These are phyloP conservation scores for Yarrowia deformans DNA, from an alignment of 805 yeast species.

Conservation along the genomic window DNA sequence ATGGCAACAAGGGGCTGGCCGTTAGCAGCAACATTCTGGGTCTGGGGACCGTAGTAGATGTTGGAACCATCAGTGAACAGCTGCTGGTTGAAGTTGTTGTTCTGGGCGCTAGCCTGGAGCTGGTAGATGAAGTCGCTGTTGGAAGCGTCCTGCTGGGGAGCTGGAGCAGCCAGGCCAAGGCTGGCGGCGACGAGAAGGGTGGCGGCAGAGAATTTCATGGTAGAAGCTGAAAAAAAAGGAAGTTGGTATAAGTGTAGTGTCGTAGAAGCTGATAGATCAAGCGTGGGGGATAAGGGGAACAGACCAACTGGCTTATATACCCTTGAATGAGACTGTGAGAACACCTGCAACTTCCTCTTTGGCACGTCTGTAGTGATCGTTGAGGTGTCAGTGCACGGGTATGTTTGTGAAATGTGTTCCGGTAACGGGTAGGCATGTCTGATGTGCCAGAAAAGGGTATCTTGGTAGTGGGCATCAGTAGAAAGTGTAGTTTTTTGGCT, in stretches of 20 bases:
- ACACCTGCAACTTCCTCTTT: background rate
- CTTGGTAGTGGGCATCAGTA: background rate
- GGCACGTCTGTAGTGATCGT: background rate
- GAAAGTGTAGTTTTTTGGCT: too few species aligned
- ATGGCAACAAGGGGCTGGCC: slow-evolving; percentile 10
- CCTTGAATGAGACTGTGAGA: background rate
- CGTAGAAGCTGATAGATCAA: slow-evolving; percentile 1
- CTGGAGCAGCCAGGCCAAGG: slow-evolving; percentile 16
- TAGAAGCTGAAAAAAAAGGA: slow-evolving; percentile 18
- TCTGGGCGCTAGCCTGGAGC: slow-evolving; percentile 37
- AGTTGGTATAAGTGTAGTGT: background rate
- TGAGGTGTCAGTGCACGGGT: background rate
- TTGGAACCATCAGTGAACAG: slow-evolving; percentile 29
- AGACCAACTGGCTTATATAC: background rate
- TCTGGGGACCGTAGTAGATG: slow-evolving; percentile 22
- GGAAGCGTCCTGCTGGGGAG: slow-evolving; percentile 9
- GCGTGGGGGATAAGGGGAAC: background rate
- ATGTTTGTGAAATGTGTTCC: background rate
- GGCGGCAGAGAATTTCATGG: slow-evolving; percentile 22
- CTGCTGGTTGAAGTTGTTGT: slow-evolving; percentile 19
- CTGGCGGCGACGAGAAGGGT: slow-evolving; percentile 12
- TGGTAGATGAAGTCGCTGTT: slow-evolving; percentile 9
- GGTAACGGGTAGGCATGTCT: background rate
- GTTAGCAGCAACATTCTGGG: background rate
- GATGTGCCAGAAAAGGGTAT: background rate